phyloP scores from a whole-genome alignment of 2,329 filamentous ascomycete genomes.

The Colletotrichum gloeosporioides region DNA sequence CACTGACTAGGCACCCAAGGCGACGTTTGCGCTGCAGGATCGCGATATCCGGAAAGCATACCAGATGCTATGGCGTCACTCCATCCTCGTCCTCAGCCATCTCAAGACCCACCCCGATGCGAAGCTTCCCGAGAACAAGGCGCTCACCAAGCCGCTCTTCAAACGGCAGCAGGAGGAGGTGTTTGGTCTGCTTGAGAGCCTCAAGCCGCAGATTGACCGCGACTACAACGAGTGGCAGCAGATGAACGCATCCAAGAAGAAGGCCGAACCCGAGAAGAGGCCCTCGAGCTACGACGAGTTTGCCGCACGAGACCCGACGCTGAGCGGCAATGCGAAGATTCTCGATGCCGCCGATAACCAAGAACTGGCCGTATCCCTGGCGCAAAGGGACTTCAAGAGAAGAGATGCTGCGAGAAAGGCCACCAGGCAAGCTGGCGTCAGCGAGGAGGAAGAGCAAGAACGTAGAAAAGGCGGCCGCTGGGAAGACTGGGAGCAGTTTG shows the following conservation, averaged over 20 bases:
- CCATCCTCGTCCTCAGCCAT: constrained; percentile 79
- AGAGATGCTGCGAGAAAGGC: constrained; percentile 67
- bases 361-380: constrained; percentile 78
- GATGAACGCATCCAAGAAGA: constrained; percentile 48
- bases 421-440: constrained; percentile 61
- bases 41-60: constrained; percentile 89
- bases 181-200: constrained; percentile 73
- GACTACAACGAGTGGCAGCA: constrained; percentile 73
- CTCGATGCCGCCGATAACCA: constrained; percentile 75
- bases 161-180: constrained; percentile 58
- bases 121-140: constrained; percentile 68
- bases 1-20: constrained; percentile 53
- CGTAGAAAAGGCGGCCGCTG: constrained; percentile 53
- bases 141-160: constrained; percentile 60
- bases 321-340: constrained; percentile 62
- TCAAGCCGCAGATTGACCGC: constrained; percentile 80
- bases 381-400: constrained; percentile 73
- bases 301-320: constrained; percentile 64
- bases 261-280: constrained; percentile 23
- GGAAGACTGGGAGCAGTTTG: constrained; percentile 42
- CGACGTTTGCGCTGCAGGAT: constrained; percentile 83
- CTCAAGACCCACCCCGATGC: constrained; percentile 79
- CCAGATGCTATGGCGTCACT: constrained; percentile 88
- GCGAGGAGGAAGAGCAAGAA: constrained; percentile 61
- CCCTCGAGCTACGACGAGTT: constrained; percentile 48